These are phyloP conservation scores for Fusarium sp. DNA, from an alignment of 2,329 filamentous ascomycete species.

Conservation along the genomic window DNA sequence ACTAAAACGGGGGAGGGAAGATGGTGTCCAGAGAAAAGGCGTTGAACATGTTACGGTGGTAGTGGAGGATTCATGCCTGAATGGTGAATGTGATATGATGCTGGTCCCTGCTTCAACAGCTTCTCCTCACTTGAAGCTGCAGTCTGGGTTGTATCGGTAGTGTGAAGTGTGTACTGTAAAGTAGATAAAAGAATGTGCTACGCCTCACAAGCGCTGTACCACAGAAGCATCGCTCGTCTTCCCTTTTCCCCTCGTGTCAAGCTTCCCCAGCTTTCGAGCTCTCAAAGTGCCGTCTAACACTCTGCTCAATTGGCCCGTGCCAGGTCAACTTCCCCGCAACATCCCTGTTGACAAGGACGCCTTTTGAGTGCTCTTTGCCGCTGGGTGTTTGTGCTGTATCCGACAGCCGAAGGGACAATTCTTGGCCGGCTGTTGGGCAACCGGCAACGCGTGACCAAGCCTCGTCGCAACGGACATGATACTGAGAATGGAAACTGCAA, in stretches of 20 bases:
- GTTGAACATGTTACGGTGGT: background rate
- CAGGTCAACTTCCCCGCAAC: background rate
- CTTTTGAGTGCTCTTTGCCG: background rate
- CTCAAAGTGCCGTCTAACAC: background rate
- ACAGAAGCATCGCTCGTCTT: too few relatives aligned
- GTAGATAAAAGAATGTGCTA: conserved; percentile 12
- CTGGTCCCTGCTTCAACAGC: background rate
- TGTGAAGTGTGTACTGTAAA: background rate
- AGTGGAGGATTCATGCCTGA: background rate
- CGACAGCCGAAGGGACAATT: conserved; percentile 5
- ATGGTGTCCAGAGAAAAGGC: background rate
- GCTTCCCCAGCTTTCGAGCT: conserved; percentile 6
- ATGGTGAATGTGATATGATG: background rate
- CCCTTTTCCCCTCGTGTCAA: background rate
- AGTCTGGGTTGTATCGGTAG: background rate
- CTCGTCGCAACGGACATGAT: conserved; percentile 29
- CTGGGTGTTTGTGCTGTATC: conserved; percentile 20
- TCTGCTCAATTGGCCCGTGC: background rate
- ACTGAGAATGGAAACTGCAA: conserved; percentile 43
- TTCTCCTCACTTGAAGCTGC: background rate
- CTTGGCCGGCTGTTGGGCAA: background rate
- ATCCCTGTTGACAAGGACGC: background rate
- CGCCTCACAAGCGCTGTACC: background rate
- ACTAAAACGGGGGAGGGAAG: background rate
- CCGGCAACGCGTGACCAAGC: conserved; percentile 31